phyloP scores from a whole-genome alignment of 2,329 filamentous ascomycete genomes.

The Colletotrichum lentis region DNA sequence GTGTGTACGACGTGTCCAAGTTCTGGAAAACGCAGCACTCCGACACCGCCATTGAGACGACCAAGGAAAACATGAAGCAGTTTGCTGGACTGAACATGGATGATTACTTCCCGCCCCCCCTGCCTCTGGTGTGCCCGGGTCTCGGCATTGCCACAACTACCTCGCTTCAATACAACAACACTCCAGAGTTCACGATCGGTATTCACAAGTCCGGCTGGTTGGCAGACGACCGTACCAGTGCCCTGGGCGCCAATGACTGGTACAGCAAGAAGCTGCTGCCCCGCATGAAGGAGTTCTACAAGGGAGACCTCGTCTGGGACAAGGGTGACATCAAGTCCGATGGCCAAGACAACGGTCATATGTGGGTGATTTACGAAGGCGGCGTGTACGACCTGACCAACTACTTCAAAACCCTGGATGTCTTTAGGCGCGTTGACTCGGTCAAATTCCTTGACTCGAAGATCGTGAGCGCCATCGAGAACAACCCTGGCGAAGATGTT shows the following conservation, averaged over 20 bases:
- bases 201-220: slow-evolving; percentile 75
- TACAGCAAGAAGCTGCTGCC: slow-evolving; percentile 79
- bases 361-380: slow-evolving; percentile 81
- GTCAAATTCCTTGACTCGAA: slow-evolving; percentile 78
- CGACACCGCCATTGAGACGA: slow-evolving; percentile 70
- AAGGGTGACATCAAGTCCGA: slow-evolving; percentile 66
- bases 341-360: slow-evolving; percentile 71
- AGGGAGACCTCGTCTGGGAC: slow-evolving; percentile 83
- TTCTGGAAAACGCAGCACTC: slow-evolving; percentile 90
- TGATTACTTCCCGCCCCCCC: slow-evolving; percentile 83
- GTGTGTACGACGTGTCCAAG: slow-evolving; percentile 89
- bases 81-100: slow-evolving; percentile 83
- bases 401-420: slow-evolving; percentile 81
- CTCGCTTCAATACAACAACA: slow-evolving; percentile 70
- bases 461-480: slow-evolving; percentile 72
- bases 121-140: slow-evolving; percentile 76
- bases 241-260: slow-evolving; percentile 74
- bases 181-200: slow-evolving; percentile 62
- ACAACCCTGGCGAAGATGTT: slow-evolving; percentile 83
- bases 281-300: slow-evolving; percentile 83
- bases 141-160: slow-evolving; percentile 69
- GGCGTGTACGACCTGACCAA: slow-evolving; percentile 89
- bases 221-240: slow-evolving; percentile 63
- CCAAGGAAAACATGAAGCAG: slow-evolving; percentile 72
- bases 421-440: slow-evolving; percentile 59